phyloP scores from a whole-genome alignment of 2,329 filamentous ascomycete species.

The Neoascochyta sp. region DNA sequence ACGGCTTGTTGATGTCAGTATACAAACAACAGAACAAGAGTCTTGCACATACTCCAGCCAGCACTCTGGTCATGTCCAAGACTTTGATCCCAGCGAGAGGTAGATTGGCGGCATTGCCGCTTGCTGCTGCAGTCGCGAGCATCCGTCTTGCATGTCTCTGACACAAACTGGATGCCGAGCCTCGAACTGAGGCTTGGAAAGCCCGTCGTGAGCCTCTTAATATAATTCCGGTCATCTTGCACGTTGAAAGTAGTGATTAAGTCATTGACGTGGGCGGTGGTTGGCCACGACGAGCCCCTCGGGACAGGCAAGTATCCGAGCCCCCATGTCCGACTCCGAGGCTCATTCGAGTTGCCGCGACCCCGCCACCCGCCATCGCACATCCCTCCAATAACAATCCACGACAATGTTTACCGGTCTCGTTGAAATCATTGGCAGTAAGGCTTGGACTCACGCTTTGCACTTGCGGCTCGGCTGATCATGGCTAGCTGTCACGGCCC shows the following conservation, averaged over 20 bases:
- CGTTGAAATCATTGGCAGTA: constrained; percentile 71
- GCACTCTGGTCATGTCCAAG: constrained; percentile 92
- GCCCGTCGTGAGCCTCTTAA: constrained; percentile 14
- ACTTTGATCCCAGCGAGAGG: constrained; percentile 85
- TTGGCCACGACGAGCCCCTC: no score
- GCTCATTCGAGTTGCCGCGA: constrained; percentile 14
- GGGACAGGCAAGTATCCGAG: no score
- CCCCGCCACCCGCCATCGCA: constrained; percentile 20
- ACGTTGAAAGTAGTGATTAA: no score
- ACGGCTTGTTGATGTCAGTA: constrained; percentile 61
- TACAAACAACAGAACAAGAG: no score
- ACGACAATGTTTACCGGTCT: constrained; percentile 80
- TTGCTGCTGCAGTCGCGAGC: constrained; percentile 42
- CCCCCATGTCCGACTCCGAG: constrained; percentile 14
- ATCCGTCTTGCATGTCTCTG: constrained; percentile 21
- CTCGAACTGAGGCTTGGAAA: constrained; percentile 5
- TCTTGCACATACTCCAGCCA: constrained; percentile 72
- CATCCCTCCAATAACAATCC: constrained; percentile 11
- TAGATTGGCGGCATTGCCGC: constrained; percentile 47
- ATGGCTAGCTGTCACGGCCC: constrained; percentile 70
- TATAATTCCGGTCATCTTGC: no score
- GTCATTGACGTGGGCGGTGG: no score
- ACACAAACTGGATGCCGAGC: constrained; percentile 11
- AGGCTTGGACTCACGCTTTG: constrained; percentile 28
- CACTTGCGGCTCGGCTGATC: constrained; percentile 24